Base-by-base conservation (phyloP, 257 asterid genomes). In the Solanum sitiens region DNA sequence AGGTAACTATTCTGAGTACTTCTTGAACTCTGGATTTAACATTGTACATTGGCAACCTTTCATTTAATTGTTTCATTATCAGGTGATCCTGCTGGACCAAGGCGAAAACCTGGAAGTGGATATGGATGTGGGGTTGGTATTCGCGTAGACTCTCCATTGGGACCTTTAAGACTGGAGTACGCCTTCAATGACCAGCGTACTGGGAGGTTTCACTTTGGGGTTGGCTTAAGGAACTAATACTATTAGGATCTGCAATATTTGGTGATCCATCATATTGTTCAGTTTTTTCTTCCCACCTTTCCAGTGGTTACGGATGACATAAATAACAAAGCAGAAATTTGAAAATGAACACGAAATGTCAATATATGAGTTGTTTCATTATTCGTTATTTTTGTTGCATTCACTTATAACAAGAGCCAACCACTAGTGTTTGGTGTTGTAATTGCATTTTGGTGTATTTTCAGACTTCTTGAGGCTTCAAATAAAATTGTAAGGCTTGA, bases 1-100 rank as follows among this genome's bases (percentile, higher is more conserved):
- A 39, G 33, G 20, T 75, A 75, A 75, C 11, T 39, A 75, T 75
- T 37, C 83, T 3, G 13, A 21, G 15, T 77, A 15, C 44, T 70
- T 74, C 32, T 59, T 72, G 80, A 35, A 37, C 83, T 74, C 37
- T 87, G 83, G 84, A 27, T 40, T 63, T 70, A 39, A 33, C 65
- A 63, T 16, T 45, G 40, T 18, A 32, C 25, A 14, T 79, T 27
- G 65, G 84, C 84, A 47, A 2, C 16, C 42, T 27, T 45, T 16
- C 63, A 79, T 5, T 4, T 79, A 10, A 79, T 8, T 79, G 7
- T 40, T 45, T 33, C 15, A 35, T 70, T 45, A 14, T 80, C 90
- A 97, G 99, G 99, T 56, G 98, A 97, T 90, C 99, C 99, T 25
- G 99, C 98, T 65, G 99, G 98, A 86, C 98, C 98, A 86, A 94